These are phyloP conservation scores for Coemansia sp. DNA, from an alignment of 192 early-diverging fungal species.

Conservation along the genomic window DNA sequence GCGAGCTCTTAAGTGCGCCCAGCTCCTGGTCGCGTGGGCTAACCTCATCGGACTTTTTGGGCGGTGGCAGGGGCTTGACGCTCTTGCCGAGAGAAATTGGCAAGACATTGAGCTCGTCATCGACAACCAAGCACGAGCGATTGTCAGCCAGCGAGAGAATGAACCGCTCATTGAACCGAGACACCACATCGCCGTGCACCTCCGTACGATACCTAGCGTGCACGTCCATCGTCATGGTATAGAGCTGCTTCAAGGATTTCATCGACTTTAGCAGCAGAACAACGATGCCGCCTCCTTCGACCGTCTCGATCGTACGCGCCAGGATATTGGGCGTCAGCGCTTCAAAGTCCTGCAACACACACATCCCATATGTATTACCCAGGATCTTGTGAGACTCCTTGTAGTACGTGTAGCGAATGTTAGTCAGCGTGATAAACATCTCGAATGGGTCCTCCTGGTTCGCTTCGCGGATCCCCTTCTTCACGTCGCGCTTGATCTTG, in stretches of 20 bases:
- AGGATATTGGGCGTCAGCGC: constrained; percentile 96
- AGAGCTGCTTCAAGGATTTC: constrained; percentile 94
- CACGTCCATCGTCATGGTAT: constrained; percentile 99
- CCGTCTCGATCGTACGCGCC: constrained; percentile 96
- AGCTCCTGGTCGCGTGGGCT: constrained; percentile 61
- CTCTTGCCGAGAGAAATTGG: constrained; percentile 91
- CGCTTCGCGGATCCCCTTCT: constrained; percentile 82
- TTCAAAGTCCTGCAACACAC: constrained; percentile 97
- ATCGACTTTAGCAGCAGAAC: constrained; percentile 92
- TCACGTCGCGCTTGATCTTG: constrained; percentile 94
- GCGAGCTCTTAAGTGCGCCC: constrained; percentile 75
- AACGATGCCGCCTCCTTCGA: constrained; percentile 95
- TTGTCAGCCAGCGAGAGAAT: constrained; percentile 90
- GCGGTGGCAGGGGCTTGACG: constrained; percentile 77
- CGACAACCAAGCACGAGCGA: constrained; percentile 86
- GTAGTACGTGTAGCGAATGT: constrained; percentile 99
- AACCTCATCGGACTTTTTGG: constrained; percentile 21
- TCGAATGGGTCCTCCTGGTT: constrained; percentile 99
- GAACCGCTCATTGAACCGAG: constrained; percentile 97
- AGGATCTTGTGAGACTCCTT: constrained; percentile 98
- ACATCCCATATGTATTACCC: constrained; percentile 99
- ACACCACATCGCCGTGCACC: constrained; percentile 87
- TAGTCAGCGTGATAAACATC: constrained; percentile 90
- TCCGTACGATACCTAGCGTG: constrained; percentile 95
- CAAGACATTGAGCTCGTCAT: constrained; percentile 97